Evolutionary conservation across 1,284 basidiomycete genomes (phyloP).

Genomic region (Porodaedalea pini): DNA sequence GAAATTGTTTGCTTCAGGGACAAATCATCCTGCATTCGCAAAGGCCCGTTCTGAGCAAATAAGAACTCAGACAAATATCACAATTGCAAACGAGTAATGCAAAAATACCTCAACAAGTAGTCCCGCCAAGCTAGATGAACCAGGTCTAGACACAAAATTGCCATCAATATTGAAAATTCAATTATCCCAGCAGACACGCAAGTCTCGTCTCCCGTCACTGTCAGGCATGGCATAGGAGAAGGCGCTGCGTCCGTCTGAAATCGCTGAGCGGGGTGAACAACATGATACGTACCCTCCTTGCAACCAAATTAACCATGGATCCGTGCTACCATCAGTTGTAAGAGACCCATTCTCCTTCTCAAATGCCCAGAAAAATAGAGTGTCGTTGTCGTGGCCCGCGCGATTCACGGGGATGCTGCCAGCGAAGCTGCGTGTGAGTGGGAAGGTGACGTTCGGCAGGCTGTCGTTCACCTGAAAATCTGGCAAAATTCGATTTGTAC

Average conservation of each 20-base stretch:
- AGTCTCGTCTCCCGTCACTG: no score
- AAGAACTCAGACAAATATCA: not conserved
- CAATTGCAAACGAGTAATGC: not conserved
- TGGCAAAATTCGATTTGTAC: not conserved
- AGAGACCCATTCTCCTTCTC: conserved; percentile 60
- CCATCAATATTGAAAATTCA: not conserved
- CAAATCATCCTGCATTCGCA: conserved; percentile 50
- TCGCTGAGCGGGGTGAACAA: not conserved
- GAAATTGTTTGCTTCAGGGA: conserved; percentile 46
- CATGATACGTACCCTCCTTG: conserved; percentile 56
- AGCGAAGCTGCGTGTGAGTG: conserved; percentile 53
- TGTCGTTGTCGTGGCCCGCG: conserved; percentile 62
- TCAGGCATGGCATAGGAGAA: no score
- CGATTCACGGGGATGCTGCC: conserved; percentile 67
- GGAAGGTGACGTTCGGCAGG: conserved; percentile 63
- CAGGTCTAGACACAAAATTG: conserved; percentile 43
- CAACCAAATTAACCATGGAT: conserved; percentile 73
- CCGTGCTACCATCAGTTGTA: conserved; percentile 36
- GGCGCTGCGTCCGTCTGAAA: no score
- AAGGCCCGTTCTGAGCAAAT: conserved; percentile 53
- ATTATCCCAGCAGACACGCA: not conserved
- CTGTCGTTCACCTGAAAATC: conserved; percentile 47
- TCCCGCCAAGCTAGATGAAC: conserved; percentile 64
- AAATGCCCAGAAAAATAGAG: conserved; percentile 69
- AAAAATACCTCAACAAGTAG: conserved; percentile 46